Evolutionary conservation across 257 asterid genomes (phyloP).

Genomic region (Handroanthus guayacan): DNA sequence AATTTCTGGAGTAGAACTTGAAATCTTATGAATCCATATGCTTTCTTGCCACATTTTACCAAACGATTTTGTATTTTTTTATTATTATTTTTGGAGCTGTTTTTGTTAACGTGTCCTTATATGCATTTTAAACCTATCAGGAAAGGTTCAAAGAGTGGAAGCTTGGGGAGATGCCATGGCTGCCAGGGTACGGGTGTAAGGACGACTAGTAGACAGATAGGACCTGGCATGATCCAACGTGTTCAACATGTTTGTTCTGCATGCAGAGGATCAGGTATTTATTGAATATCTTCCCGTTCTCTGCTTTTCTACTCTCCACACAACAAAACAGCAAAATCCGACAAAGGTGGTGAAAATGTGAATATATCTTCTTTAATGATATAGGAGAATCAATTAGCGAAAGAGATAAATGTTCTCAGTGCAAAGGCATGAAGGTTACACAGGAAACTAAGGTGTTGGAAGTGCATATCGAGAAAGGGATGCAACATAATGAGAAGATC

Average conservation of each 20-base stretch:
- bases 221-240: slow-evolving; percentile 57
- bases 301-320: not conserved
- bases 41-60: not conserved
- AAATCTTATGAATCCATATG: not conserved
- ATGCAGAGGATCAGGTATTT: slow-evolving; percentile 54
- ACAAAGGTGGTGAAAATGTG: not conserved
- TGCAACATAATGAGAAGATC: slow-evolving; percentile 49
- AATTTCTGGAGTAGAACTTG: not conserved
- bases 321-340: not conserved
- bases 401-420: slow-evolving; percentile 49
- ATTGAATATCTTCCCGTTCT: not conserved
- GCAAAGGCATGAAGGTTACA: slow-evolving; percentile 52
- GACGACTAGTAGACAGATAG: slow-evolving; percentile 41
- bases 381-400: slow-evolving; percentile 50
- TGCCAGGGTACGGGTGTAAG: slow-evolving; percentile 62
- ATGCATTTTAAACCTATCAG: slow-evolving; percentile 38
- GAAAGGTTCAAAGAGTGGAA: slow-evolving; percentile 62
- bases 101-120: not conserved
- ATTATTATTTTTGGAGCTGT: not conserved
- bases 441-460: slow-evolving; percentile 49
- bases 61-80: not conserved
- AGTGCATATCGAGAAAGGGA: slow-evolving; percentile 54
- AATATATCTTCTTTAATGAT: not conserved
- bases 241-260: slow-evolving; percentile 56
- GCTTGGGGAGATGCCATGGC: slow-evolving; percentile 49